phyloP scores from a whole-genome alignment of 2,329 filamentous ascomycete genomes.

The Sarocladiaceae sp. region DNA sequence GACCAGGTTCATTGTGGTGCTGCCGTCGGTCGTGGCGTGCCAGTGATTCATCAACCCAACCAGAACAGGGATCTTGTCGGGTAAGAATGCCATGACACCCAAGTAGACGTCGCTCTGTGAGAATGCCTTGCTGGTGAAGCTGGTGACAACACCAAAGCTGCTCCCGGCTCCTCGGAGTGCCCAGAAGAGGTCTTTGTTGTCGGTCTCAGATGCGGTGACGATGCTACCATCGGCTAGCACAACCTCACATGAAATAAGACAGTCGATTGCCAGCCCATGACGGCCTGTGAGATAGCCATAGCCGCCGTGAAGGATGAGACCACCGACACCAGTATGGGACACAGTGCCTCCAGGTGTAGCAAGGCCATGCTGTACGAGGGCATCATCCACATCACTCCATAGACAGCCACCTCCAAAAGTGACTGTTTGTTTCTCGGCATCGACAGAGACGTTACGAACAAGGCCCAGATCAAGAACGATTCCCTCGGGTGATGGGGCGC shows the following conservation, averaged over 20 bases:
- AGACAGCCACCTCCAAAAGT: constrained; percentile 46
- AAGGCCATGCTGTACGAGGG: constrained; percentile 43
- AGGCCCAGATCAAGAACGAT: constrained; percentile 51
- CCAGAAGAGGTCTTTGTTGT: constrained; percentile 40
- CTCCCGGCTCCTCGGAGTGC: constrained; percentile 34
- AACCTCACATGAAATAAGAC: constrained; percentile 32
- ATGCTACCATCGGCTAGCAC: constrained; percentile 33
- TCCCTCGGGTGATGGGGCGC: constrained; percentile 39
- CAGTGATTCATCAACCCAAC: constrained; percentile 26
- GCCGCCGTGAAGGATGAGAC: constrained; percentile 53
- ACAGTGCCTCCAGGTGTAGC: constrained; percentile 60
- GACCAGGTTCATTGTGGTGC: constrained; percentile 15
- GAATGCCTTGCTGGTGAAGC: constrained; percentile 29
- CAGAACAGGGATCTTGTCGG: constrained; percentile 21
- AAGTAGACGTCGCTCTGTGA: constrained; percentile 27
- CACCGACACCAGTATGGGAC: constrained; percentile 59
- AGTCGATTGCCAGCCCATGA: constrained; percentile 46
- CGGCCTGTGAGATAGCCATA: constrained; percentile 52
- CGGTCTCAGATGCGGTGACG: constrained; percentile 32
- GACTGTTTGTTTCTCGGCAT: constrained; percentile 39
- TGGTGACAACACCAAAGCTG: constrained; percentile 39
- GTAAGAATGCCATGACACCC: constrained; percentile 22
- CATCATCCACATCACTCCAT: constrained; percentile 52
- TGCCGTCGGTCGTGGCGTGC: constrained; percentile 20
- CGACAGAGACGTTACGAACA: constrained; percentile 46